phyloP scores from a whole-genome alignment of 257 asterid genomes.

The Ophiorrhiza pumila region DNA sequence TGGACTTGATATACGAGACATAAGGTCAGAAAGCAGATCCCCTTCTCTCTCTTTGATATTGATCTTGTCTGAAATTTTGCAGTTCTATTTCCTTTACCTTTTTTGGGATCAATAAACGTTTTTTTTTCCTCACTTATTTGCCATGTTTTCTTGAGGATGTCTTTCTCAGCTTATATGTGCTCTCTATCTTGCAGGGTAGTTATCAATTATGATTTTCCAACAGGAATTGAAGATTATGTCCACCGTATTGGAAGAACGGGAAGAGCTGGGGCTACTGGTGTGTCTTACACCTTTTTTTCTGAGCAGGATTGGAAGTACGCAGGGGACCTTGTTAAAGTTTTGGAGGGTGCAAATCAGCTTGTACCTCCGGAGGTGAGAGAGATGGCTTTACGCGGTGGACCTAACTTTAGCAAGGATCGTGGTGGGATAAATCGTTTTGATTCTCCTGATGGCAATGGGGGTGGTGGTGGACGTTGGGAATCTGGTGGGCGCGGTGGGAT shows the following conservation, averaged over 20 bases:
- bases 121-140: no score
- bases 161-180: neutral
- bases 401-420: constrained; percentile 64
- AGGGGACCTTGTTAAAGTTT: constrained; percentile 70
- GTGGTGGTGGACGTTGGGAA: constrained; percentile 68
- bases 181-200: constrained; percentile 53
- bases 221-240: constrained; percentile 94
- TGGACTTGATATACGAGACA: constrained; percentile 88
- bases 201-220: constrained; percentile 81
- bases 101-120: neutral
- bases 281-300: constrained; percentile 79
- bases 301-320: constrained; percentile 96
- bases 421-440: constrained; percentile 66
- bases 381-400: constrained; percentile 79
- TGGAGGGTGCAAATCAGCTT: constrained; percentile 93
- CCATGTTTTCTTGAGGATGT: no score
- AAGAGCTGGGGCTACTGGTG: constrained; percentile 95
- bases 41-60: constrained; percentile 1
- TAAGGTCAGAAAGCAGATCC: constrained; percentile 46
- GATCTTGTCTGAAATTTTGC: neutral
- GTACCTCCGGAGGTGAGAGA: constrained; percentile 89
- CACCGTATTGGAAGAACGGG: constrained; percentile 98
- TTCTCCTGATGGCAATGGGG: constrained; percentile 35
- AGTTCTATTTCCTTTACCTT: no score
- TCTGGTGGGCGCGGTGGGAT: constrained; percentile 70